phyloP scores from a whole-genome alignment of 202 grass and related monocot genomes.

The Digitaria exilis region DNA sequence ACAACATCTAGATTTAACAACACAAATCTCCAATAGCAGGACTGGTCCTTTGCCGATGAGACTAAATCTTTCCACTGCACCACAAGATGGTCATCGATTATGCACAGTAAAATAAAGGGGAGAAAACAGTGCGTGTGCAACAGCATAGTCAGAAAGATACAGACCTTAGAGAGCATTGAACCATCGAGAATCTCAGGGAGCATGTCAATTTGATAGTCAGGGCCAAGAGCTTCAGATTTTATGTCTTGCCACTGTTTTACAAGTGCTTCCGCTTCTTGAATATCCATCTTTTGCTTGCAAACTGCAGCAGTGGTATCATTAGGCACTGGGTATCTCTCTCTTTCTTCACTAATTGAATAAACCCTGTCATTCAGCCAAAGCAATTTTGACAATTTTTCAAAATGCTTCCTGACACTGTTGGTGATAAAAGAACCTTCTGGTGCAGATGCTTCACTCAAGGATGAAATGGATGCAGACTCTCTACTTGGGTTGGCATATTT shows the following conservation, averaged over 20 bases:
- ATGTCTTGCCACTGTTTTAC: slow-evolving; percentile 84
- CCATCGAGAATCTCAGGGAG: slow-evolving; percentile 69
- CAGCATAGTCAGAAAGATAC: slow-evolving; percentile 9
- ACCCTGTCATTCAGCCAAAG: slow-evolving; percentile 46
- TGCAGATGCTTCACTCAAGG: slow-evolving; percentile 43
- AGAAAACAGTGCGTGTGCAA: slow-evolving; percentile 27
- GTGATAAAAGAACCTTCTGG: slow-evolving; percentile 45
- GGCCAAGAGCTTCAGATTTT: slow-evolving; percentile 86
- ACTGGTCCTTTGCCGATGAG: slow-evolving; percentile 60
- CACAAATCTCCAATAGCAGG: slow-evolving; percentile 81
- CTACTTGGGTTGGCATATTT: slow-evolving; percentile 29
- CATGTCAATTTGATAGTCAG: slow-evolving; percentile 65
- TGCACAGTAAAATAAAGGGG: slow-evolving; percentile 14
- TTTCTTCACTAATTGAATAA: slow-evolving; percentile 44
- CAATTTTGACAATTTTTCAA: slow-evolving; percentile 63
- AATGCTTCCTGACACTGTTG: slow-evolving; percentile 43
- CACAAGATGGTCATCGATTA: slow-evolving; percentile 33
- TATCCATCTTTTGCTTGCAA: slow-evolving; percentile 59
- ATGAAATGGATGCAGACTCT: slow-evolving; percentile 27
- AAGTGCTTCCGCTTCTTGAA: slow-evolving; percentile 78
- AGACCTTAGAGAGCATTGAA: slow-evolving; percentile 85
- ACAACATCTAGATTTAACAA: slow-evolving; percentile 70
- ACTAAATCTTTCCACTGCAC: slow-evolving; percentile 82
- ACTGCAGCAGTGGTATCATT: slow-evolving; percentile 15
- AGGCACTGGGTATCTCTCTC: slow-evolving; percentile 32